Evolutionary conservation across 495 filamentous ascomycete genomes (phyloP), one percentile per base, ranked within the genome.

Genomic region (Penicillium dipodomyicola): DNA sequence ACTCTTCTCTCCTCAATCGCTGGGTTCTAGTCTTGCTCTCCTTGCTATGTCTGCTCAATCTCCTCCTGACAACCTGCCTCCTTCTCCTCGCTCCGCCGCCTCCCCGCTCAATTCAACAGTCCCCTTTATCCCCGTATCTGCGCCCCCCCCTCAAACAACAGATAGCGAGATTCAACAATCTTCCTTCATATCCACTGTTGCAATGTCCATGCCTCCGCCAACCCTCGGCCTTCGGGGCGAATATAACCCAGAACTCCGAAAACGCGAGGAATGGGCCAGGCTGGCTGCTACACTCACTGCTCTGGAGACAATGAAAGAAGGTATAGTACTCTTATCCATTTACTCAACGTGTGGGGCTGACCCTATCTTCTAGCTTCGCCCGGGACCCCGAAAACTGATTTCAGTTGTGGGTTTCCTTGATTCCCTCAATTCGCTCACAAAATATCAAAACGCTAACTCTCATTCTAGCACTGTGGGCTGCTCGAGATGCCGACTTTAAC

Each of bases 201-300:
- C n/a, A 19, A 25, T 19, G 25, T 0, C 27, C 0, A 2, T 4
- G 20, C 0, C 43, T 33, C 7, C 19, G 19, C 44, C n/a, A 11
- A 5, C 19, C 20, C 54, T 44, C 29, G 35, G 39, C 7, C 49
- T 19, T 55, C 12, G n/a, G 49, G 19, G 44, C 20, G n/a, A 23
- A 52, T 10, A 65, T 57, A 48, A 52, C 46, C 49, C 41, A 49
- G 49, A 55, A 44, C 61, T 41, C 2, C 35, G 22, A 10, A 41
- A 33, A 10, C n/a, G 40, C 3, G 5, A 35, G 6, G 30, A 35
- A 25, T 51, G 47, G 47, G 5, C 9, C 11, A 33, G 29, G 6
- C n/a, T 49, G 10, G 30, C 17, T 15, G 4, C 29, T 1, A 49
- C 17, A 14, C 47, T 49, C 5, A 22, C 29, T 3, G 11, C 29